These are phyloP conservation scores for Botrytis paeoniae DNA, from an alignment of 2,329 filamentous ascomycete genomes.

Conservation along the genomic window DNA sequence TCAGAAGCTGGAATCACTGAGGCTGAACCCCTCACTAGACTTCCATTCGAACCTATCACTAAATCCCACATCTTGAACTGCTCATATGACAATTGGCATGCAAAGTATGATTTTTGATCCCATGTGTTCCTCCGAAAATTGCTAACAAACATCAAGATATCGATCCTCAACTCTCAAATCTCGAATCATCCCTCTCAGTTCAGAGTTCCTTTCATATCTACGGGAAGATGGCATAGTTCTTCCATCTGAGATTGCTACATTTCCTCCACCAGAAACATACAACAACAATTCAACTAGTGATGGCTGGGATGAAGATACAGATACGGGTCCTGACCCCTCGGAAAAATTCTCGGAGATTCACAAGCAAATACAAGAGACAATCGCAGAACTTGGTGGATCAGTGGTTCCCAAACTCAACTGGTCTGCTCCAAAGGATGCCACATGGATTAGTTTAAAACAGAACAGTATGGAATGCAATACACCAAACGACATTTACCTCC, in stretches of 20 bases:
- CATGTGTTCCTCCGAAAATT: background rate
- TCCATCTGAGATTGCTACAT: conserved; percentile 55
- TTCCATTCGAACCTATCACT: conserved; percentile 79
- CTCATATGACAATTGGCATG: conserved; percentile 90
- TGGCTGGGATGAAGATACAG: conserved; percentile 48
- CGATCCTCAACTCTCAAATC: conserved; percentile 80
- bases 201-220: conserved; percentile 79
- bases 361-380: conserved; percentile 69
- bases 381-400: conserved; percentile 76
- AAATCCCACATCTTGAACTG: conserved; percentile 89
- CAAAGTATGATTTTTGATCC: conserved; percentile 50
- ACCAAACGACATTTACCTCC: conserved; percentile 87
- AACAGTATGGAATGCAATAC: conserved; percentile 90
- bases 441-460: conserved; percentile 78
- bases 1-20: conserved; percentile 19
- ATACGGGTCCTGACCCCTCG: conserved; percentile 32
- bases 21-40: conserved; percentile 35
- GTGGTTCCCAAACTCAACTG: conserved; percentile 95
- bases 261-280: conserved; percentile 30
- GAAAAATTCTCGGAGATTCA: conserved; percentile 66
- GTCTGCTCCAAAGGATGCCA: conserved; percentile 94
- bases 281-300: conserved; percentile 51
- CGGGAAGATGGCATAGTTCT: conserved; percentile 90
- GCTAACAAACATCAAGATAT: conserved; percentile 53
- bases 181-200: conserved; percentile 72